Conservation (phyloP, 176 grass and related monocot species). For the Bonia amplexicaulis region DNA sequence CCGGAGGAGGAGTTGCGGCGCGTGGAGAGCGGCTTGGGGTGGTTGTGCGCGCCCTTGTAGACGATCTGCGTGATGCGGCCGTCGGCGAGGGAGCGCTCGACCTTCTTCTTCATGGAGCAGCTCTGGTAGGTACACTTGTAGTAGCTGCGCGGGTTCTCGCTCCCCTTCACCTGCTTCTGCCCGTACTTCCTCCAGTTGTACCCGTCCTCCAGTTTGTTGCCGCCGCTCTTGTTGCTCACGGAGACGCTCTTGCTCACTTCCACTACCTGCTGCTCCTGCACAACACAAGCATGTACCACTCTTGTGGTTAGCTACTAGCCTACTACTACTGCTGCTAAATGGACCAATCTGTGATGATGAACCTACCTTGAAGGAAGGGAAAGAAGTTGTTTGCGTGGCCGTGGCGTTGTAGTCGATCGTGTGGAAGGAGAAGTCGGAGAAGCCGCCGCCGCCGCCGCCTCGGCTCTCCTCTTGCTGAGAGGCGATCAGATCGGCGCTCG, state of each 20-base stretch:
- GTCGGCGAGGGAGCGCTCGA: slow-evolving; percentile 63
- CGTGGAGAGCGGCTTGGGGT: slow-evolving; percentile 66
- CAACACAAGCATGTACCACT: not conserved
- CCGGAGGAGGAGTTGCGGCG: slow-evolving; percentile 34
- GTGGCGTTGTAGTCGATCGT: slow-evolving; percentile 22
- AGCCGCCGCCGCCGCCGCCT: not conserved
- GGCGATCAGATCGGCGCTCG: slow-evolving; percentile 22
- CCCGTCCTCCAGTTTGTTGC: slow-evolving; percentile 57
- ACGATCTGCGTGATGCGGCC: slow-evolving; percentile 83
- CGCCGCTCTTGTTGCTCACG: not conserved
- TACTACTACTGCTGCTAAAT: not conserved
- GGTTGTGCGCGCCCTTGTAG: slow-evolving; percentile 87
- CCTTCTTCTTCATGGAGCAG: slow-evolving; percentile 95
- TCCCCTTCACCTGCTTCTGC: slow-evolving; percentile 95
- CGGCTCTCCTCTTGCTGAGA: slow-evolving; percentile 28
- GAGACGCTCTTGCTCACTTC: not conserved
- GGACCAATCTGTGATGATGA: not conserved
- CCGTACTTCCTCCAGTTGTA: slow-evolving; percentile 99
- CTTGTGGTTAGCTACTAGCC: not conserved
- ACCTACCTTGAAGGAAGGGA: slow-evolving; percentile 51
- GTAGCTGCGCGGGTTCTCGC: slow-evolving; percentile 94
- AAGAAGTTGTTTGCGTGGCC: slow-evolving; percentile 15
- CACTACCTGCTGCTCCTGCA: slow-evolving; percentile 12
- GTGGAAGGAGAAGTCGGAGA: slow-evolving; percentile 62
- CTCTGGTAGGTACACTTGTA: slow-evolving; percentile 87